These are phyloP conservation scores for Ogataea trehalophila DNA, from an alignment of 805 yeast species.

Conservation along the genomic window DNA sequence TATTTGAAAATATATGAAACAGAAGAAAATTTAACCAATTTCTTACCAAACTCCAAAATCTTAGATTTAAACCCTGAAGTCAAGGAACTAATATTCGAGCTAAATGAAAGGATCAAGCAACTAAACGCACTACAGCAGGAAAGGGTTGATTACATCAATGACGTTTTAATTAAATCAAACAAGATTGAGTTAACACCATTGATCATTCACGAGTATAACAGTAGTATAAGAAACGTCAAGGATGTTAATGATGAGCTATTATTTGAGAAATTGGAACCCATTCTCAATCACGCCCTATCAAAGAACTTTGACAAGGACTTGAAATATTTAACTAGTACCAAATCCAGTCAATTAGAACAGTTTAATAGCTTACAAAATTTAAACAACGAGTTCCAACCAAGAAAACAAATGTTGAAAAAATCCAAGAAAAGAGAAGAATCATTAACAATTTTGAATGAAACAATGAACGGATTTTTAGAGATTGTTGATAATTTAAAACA, in stretches of 20 bases:
- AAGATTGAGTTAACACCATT: conserved; percentile 48
- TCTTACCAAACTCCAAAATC: conserved; percentile 38
- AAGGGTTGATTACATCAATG: conserved; percentile 37
- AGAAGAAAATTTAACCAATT: conserved; percentile 27
- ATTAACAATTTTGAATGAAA: conserved; percentile 47
- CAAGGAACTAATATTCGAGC: conserved; percentile 28
- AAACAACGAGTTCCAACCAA: conserved; percentile 32
- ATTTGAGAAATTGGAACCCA: conserved; percentile 32
- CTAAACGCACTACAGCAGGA: conserved; percentile 30
- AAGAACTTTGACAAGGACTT: conserved; percentile 45
- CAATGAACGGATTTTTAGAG: conserved; percentile 48
- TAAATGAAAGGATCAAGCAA: conserved; percentile 32
- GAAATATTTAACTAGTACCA: conserved; percentile 39
- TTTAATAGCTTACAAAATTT: conserved; percentile 30
- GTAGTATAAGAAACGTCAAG: conserved; percentile 13
- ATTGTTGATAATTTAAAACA: conserved; percentile 56
- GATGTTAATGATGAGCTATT: conserved; percentile 19
- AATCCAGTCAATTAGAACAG: conserved; percentile 31
- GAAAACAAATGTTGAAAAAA: conserved; percentile 27
- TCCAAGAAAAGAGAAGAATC: conserved; percentile 40
- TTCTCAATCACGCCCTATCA: conserved; percentile 39
- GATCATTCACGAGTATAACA: conserved; percentile 32
- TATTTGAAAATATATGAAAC: conserved; percentile 36
- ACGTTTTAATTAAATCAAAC: conserved; percentile 39
- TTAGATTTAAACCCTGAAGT: conserved; percentile 31